Percentiles rank a stretch among this genome's conserved stretches.
Evolutionary conservation across 2,329 filamentous ascomycete genomes (phyloP).

Genomic region (Sclerotinia sclerotiorum): DNA sequence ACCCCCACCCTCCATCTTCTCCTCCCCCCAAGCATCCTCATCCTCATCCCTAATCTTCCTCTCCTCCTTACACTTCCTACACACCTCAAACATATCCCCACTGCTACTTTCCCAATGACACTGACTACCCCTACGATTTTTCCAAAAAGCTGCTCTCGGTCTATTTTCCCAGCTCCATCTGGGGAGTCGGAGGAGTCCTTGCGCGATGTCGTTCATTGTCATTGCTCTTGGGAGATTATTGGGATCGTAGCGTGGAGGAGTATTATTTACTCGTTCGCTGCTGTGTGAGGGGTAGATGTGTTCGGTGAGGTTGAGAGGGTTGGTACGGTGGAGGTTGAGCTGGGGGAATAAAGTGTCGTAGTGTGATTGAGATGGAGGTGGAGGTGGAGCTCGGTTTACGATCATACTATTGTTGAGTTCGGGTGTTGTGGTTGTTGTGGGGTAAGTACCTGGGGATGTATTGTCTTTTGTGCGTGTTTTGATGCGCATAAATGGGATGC

Average conservation of each 20-base stretch:
- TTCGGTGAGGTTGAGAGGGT: not conserved
- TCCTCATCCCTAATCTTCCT: slow-evolving; percentile 23
- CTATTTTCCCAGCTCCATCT: slow-evolving; percentile 33
- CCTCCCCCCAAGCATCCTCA: not conserved
- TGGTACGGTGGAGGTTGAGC: not conserved
- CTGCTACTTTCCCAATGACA: slow-evolving; percentile 15
- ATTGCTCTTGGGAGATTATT: not conserved
- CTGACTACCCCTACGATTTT: slow-evolving; percentile 10
- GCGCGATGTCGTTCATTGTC: slow-evolving; percentile 16
- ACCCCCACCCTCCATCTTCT: not conserved
- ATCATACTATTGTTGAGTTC: not conserved
- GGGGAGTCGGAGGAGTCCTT: slow-evolving; percentile 27
- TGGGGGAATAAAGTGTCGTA: not conserved
- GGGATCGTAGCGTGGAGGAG: slow-evolving; percentile 6
- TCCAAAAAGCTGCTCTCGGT: not conserved
- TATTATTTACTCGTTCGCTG: not conserved
- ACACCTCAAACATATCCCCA: slow-evolving; percentile 29
- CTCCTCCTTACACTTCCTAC: slow-evolving; percentile 30
- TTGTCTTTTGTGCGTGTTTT: slow-evolving; percentile 42
- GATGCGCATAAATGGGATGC: slow-evolving; percentile 54
- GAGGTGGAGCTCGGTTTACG: not conserved
- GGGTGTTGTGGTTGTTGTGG: not conserved
- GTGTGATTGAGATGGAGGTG: not conserved
- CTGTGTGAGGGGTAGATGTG: slow-evolving; percentile 18
- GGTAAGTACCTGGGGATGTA: too few species aligned